phyloP scores from a whole-genome alignment of 257 asterid species.

The Dorcoceras hygrometricum region DNA sequence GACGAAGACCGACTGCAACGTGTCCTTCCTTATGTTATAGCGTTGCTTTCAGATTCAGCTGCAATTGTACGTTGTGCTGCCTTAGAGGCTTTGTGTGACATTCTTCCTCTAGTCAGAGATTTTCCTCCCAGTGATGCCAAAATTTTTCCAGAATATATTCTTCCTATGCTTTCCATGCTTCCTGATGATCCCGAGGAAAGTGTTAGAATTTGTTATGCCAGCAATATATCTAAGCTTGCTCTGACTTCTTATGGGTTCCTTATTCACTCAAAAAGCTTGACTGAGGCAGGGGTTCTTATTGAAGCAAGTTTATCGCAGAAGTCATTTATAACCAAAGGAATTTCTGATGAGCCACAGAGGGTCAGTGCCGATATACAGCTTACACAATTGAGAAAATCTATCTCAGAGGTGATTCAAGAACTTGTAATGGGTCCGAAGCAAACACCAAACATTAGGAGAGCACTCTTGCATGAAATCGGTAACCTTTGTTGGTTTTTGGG shows the following conservation, averaged over 20 bases:
- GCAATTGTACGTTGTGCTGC: conserved; percentile 99
- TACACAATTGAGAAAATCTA: conserved; percentile 82
- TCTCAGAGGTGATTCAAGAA: conserved; percentile 97
- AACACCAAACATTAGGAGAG: conserved; percentile 98
- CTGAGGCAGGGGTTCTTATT: conserved; percentile 95
- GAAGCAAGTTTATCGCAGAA: conserved; percentile 62
- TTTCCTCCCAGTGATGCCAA: conserved; percentile 99
- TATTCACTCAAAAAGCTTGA: conserved; percentile 92
- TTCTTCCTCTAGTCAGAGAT: conserved; percentile 92
- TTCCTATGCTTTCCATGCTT: conserved; percentile 98
- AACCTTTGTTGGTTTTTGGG: conserved; percentile 99
- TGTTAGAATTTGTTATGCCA: conserved; percentile 96
- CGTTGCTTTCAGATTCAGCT: conserved; percentile 92
- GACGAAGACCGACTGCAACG: conserved; percentile 97
- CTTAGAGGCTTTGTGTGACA: conserved; percentile 88
- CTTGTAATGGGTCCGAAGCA: conserved; percentile 99
- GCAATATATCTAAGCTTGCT: conserved; percentile 92
- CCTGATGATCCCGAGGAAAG: conserved; percentile 99
- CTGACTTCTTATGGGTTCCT: conserved; percentile 93
- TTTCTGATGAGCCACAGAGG: conserved; percentile 46
- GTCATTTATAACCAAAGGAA: conserved; percentile 44
- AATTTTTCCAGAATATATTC: conserved; percentile 94
- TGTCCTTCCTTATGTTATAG: conserved; percentile 93
- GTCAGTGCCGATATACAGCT: conserved; percentile 75
- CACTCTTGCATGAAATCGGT: conserved; percentile 95